Evolutionary conservation across 129 eudicot species (phyloP).

Genomic region (Escallonia herrerae): DNA sequence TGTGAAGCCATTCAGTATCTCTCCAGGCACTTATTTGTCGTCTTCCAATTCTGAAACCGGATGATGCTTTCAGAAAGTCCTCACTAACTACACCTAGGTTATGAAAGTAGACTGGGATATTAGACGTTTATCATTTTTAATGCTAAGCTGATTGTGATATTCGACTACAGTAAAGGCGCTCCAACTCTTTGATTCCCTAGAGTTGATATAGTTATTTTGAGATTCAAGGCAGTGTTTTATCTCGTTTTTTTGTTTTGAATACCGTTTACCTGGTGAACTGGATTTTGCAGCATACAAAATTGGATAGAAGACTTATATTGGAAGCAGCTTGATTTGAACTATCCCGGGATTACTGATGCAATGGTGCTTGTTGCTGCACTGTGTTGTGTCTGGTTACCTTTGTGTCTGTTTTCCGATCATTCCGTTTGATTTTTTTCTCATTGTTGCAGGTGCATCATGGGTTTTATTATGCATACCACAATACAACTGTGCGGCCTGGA

Average conservation of each 20-base stretch:
- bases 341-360: constrained; percentile 80
- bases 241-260: not conserved
- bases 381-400: not conserved
- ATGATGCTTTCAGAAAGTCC: no score
- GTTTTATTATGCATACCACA: constrained; percentile 85
- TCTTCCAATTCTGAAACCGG: no score
- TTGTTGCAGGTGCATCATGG: constrained; percentile 91
- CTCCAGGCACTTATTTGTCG: no score
- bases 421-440: constrained; percentile 3
- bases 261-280: constrained; percentile 4
- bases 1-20: no score
- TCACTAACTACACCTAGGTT: no score
- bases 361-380: constrained; percentile 36
- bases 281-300: constrained; percentile 61
- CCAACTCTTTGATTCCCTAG: no score
- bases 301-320: constrained; percentile 95
- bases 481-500: constrained; percentile 75
- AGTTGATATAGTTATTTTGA: no score
- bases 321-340: constrained; percentile 90
- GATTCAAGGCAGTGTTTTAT: not conserved
- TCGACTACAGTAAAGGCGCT: no score
- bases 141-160: no score
- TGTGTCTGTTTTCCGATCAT: not conserved
- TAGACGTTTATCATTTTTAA: no score
- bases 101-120: no score